These are phyloP conservation scores for Solanum medicagineum DNA, from an alignment of 257 asterid species.

Conservation along the genomic window DNA sequence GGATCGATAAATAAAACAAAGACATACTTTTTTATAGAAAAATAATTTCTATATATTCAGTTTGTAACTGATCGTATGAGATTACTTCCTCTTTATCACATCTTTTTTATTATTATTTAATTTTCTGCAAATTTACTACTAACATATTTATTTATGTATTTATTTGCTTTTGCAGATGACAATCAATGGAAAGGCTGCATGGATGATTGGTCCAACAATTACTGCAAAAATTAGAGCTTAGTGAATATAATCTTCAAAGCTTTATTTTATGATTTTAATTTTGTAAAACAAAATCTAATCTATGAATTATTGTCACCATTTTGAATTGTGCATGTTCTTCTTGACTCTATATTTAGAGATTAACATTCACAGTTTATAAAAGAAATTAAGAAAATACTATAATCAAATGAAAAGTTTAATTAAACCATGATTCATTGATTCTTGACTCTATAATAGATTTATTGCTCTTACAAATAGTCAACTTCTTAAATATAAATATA, in stretches of 20 bases:
- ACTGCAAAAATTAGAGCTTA: neutral
- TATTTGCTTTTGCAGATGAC: neutral
- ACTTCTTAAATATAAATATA: neutral
- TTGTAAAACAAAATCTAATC: neutral
- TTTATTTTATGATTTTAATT: neutral
- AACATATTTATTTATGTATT: neutral
- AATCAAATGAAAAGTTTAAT: neutral
- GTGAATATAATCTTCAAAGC: neutral
- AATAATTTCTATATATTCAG: neutral
- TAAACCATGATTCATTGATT: neutral
- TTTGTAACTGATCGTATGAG: neutral
- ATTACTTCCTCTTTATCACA: neutral
- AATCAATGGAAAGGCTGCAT: neutral
- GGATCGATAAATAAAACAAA: too few relatives aligned
- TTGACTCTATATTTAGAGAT: neutral
- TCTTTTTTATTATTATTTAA: neutral
- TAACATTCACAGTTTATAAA: neutral
- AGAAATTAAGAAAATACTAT: neutral
- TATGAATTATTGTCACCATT: neutral
- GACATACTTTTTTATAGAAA: too few relatives aligned
- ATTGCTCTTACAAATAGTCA: neutral
- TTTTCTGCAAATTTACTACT: neutral
- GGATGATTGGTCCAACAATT: neutral
- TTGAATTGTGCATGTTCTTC: neutral
- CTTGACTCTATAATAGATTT: neutral